Evolutionary conservation across 176 grass and related monocot genomes (phyloP).

Genomic region (Chrysopogon serrulatus): DNA sequence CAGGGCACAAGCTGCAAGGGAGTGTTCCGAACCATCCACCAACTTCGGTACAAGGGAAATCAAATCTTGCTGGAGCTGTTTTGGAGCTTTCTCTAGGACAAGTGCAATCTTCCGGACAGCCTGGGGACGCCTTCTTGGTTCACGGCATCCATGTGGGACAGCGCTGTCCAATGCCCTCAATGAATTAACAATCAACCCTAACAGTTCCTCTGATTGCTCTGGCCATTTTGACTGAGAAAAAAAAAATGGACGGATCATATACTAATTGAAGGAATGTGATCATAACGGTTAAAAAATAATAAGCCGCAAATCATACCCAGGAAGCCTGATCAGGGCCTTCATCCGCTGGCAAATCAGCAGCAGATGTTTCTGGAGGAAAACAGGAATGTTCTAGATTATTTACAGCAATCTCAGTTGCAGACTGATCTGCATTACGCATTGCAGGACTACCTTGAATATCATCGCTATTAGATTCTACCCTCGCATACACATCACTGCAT

Average conservation of each 20-base stretch:
- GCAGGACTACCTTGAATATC: constrained; percentile 32
- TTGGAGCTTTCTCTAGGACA: constrained; percentile 85
- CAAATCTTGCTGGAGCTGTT: constrained; percentile 73
- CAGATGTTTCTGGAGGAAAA: constrained; percentile 41
- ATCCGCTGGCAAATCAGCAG: constrained; percentile 44
- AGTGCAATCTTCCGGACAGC: constrained; percentile 73
- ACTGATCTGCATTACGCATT: constrained; percentile 27
- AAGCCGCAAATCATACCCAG: constrained; percentile 39
- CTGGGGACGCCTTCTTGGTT: constrained; percentile 60
- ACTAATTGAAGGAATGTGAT: constrained; percentile 23
- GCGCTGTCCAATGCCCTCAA: constrained; percentile 69
- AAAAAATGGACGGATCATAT: constrained; percentile 10
- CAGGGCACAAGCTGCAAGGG: constrained; percentile 61
- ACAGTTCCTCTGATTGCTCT: constrained; percentile 79
- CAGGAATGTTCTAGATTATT: constrained; percentile 40
- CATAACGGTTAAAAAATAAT: constrained; percentile 12
- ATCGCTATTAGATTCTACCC: constrained; percentile 29
- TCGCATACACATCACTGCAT: constrained; percentile 36
- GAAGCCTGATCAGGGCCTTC: constrained; percentile 39
- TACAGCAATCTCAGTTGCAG: constrained; percentile 35
- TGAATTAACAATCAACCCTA: constrained; percentile 87
- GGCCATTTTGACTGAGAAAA: constrained; percentile 81
- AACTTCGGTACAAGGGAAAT: constrained; percentile 86
- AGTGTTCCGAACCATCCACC: constrained; percentile 76
- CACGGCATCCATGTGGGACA: constrained; percentile 67